Base-by-base conservation (phyloP, 331 rosid species). In the Phaseolus coccineus region DNA sequence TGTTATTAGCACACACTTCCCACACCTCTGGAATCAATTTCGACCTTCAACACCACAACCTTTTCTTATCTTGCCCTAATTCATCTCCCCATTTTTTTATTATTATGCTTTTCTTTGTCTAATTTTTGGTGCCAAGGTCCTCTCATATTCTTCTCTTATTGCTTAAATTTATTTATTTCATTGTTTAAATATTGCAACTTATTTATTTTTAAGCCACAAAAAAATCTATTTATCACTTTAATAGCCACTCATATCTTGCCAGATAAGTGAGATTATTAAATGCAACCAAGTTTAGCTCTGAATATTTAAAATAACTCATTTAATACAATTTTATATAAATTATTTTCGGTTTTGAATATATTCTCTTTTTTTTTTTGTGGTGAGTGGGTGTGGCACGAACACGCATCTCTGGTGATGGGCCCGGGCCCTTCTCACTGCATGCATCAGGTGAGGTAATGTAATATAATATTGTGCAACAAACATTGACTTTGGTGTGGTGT, bases 1-100 rank as follows among this genome's bases (percentile, higher is more conserved):
- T 16, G 15, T 35, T 4, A 14, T 19, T 3, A 57, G 11, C 6
- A 77, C 44, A 24, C 80, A 69, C 40, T 81, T 84, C 88, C 87
- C 83, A 72, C 72, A 67, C 69, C 77, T 79, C 40, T 71, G 82
- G 82, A 77, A 82, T 70, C 3, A 24, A 67, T 69, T 68, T 79
- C 71, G 15, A 25, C 56, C 77, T 59, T 76, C 63, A 27, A 73
- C 62, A 15, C n/a, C 52, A 7, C 30, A 14, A 44, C 59, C 6
- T 22, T 55, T 6, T 73, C 66, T 69, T 76, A 0, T 52, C 35
- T 67, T 71, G 71, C 56, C 42, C 72, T n/a, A 52, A 42, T 56
- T 53, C 57, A 25, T 10, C 22, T 62, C 47, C 47, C 11, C 19
- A 35, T 33, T 24, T 7, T 19, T 51, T 76, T 33, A 2, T 50